These are phyloP conservation scores for Senecio squalidus DNA, from an alignment of 140 eudicot species.

Conservation along the genomic window DNA sequence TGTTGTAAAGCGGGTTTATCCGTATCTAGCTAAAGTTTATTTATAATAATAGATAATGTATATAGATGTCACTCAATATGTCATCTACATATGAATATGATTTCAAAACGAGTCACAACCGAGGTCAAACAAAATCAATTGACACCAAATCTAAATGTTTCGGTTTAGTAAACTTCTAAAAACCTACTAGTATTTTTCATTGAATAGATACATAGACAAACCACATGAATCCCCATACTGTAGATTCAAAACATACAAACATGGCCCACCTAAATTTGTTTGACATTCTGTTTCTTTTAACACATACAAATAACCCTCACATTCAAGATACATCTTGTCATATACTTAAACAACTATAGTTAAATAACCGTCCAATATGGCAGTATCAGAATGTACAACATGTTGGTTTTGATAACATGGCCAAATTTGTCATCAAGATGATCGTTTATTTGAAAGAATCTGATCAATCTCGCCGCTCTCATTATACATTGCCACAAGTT, in stretches of 20 bases:
- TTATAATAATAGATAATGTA: too few species aligned
- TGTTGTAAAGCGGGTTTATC: not conserved
- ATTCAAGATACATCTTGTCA: constrained; percentile 2
- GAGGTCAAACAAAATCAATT: too few species aligned
- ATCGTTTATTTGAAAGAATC: constrained; percentile 56
- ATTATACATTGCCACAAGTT: constrained; percentile 76
- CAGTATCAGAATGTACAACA: not conserved
- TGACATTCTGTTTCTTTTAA: constrained; percentile 24
- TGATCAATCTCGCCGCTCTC: constrained; percentile 85
- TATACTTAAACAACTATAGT: not conserved
- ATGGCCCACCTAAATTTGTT: constrained; percentile 36
- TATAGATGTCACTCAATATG: too few species aligned
- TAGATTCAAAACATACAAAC: constrained; percentile 36
- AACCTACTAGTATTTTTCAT: constrained; percentile 7
- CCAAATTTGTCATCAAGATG: not conserved
- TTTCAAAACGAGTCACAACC: too few species aligned
- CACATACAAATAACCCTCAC: constrained; percentile 8
- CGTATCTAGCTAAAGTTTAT: not conserved
- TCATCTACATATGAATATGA: too few species aligned
- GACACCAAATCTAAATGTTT: too few species aligned
- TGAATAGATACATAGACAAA: constrained; percentile 37
- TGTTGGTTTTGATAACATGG: not conserved
- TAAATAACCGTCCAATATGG: not conserved
- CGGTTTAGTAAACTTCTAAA: too few species aligned
- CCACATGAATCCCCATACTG: constrained; percentile 72